phyloP scores from a whole-genome alignment of 139 green algal species.

The Ettlia oleoabundans region DNA sequence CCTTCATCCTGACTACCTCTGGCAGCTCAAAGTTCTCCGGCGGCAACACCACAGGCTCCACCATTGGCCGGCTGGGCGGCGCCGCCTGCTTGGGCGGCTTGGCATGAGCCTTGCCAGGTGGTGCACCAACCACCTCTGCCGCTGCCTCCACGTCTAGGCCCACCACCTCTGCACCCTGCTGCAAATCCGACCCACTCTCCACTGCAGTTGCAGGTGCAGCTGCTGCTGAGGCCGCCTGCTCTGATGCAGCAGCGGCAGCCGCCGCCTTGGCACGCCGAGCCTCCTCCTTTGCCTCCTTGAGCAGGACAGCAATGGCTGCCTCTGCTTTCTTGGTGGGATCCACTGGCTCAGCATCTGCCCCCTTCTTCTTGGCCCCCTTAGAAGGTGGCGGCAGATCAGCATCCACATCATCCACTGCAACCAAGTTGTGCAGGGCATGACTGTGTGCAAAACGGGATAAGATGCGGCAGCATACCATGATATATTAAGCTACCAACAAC shows the following conservation, averaged over 20 bases:
- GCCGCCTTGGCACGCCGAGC: slow-evolving; percentile 19
- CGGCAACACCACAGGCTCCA: slow-evolving; percentile 22
- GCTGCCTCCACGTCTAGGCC: background rate
- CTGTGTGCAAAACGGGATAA: background rate
- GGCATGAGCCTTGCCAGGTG: background rate
- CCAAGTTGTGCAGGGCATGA: background rate
- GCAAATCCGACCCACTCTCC: background rate
- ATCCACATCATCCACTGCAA: slow-evolving; percentile 19
- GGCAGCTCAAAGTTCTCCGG: slow-evolving; percentile 37
- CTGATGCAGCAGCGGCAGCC: slow-evolving; percentile 33
- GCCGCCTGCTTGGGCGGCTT: background rate
- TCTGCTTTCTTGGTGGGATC: slow-evolving; percentile 41
- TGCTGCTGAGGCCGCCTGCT: background rate
- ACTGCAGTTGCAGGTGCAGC: background rate
- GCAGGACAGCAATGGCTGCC: slow-evolving; percentile 43
- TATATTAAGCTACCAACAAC: too few relatives aligned
- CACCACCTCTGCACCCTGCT: background rate
- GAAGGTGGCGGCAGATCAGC: background rate
- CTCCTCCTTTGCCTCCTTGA: slow-evolving; percentile 31
- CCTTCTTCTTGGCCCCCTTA: slow-evolving; percentile 15
- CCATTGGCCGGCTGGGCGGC: background rate
- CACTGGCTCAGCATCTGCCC: slow-evolving; percentile 1
- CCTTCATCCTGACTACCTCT: slow-evolving; percentile 3
- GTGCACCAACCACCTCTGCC: background rate
- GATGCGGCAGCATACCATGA: background rate